Evolutionary conservation across 257 asterid genomes (phyloP), one percentile per base, ranked within the genome.

Genomic region (Coffea eugenioides): DNA sequence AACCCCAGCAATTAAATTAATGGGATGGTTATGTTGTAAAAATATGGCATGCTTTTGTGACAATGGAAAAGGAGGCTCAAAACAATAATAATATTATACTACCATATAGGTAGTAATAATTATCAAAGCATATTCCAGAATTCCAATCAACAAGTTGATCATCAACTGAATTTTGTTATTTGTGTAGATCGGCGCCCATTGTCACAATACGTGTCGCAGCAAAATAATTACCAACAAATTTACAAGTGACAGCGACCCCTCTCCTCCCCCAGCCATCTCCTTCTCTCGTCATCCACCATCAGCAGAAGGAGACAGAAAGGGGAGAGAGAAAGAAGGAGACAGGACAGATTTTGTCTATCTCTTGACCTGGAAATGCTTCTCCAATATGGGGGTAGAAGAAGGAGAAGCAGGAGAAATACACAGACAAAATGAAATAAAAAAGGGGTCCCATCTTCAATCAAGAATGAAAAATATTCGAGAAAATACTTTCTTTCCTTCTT

Each of bases 271-370:
- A 39, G 34, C 1, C 34, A 31, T 31, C 43, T 39, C 43, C 20
- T 51, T 25, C 68, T 61, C 61, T 5, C 27, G 25, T 74, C 69
- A n/a, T 46, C 73, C 27, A 8, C 25, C 48, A 14, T 25, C 79
- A 76, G 52, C 5, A 62, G 21, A 8, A 52, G 43, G 16, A 2
- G 56, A 59, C n/a, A 59, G 56, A 20, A 48, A 15, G 27, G 46
- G 18, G 62, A 52, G 45, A 25, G 62, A 51, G 43, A 6, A 52
- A 20, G 21, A 25, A 39, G 25, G 18, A 61, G 34, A 46, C 36
- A 15, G 23, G 66, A 48, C 74, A 73, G 66, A 51, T 77, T 61
- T 80, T 74, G 83, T 73, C 68, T 34, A 5, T 52, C 36, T 73
- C 31, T 34, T 34, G 31, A 25, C 23, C n/a, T 14, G 61, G 2